Evolutionary conservation across 805 yeast species (phyloP).

Genomic region (Zygotorulaspora chibaensis): DNA sequence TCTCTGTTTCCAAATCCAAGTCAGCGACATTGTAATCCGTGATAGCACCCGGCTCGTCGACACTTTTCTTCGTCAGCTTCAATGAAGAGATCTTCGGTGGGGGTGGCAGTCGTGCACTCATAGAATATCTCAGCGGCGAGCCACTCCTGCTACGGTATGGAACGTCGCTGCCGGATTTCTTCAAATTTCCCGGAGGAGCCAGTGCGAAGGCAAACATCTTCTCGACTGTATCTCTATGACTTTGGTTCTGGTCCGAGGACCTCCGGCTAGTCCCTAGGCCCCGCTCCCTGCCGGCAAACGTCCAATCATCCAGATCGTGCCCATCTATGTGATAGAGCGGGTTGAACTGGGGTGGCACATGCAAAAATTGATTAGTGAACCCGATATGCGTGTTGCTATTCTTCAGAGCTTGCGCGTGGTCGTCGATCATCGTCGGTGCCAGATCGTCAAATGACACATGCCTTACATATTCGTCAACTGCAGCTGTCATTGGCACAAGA

Average conservation of each 20-base stretch:
- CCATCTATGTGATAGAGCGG: conserved; percentile 18
- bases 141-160: conserved; percentile 8
- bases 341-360: conserved; percentile 33
- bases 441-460: conserved; percentile 35
- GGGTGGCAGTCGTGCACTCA: conserved; percentile 23
- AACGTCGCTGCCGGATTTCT: conserved; percentile 2
- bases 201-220: conserved; percentile 5
- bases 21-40: conserved; percentile 25
- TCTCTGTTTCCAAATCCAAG: conserved; percentile 19
- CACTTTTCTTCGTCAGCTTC: conserved; percentile 9
- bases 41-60: conserved; percentile 17
- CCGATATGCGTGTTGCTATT: conserved; percentile 19
- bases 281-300: neutral
- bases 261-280: neutral
- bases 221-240: conserved; percentile 1
- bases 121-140: conserved; percentile 2
- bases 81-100: conserved; percentile 24
- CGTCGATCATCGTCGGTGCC: conserved; percentile 29
- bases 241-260: neutral
- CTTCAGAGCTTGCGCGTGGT: conserved; percentile 24
- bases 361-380: conserved; percentile 25
- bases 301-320: conserved; percentile 1
- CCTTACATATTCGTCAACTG: conserved; percentile 15
- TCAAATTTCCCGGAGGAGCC: conserved; percentile 1
- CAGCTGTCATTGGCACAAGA: neutral